Base-by-base conservation (phyloP, 2,329 filamentous ascomycete genomes). In the Sphaceloma murrayae region DNA sequence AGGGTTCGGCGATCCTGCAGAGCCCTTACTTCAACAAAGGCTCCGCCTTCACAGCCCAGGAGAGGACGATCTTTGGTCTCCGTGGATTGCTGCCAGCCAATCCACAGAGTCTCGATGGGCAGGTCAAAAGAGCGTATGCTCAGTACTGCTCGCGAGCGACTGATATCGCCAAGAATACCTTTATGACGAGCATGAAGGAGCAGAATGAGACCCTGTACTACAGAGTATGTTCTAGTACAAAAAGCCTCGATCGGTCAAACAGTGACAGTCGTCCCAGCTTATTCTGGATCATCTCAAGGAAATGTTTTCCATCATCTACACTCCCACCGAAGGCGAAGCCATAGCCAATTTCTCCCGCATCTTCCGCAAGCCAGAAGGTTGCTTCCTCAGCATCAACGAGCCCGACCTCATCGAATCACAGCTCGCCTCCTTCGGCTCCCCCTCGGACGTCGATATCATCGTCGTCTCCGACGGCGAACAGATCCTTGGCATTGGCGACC, bases 281-380 rank as follows among this genome's bases (percentile, higher is more conserved):
- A 70, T 91, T 5, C 73, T 84, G 58, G 77, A 83, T 3, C 80
- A 94, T 54, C 64, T 94, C 14, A 79, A 83, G 51, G 85, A 94
- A 57, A 91, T 94, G 83, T 88, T 93, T 56, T 78, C 80, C 30
- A 68, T 94, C n/a, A 84, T 94, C 19, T 94, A 94, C 57, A 94
- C 87, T 0, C 87, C 87, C 0, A 94, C 87, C 0, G 86, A 94
- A 63, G 85, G 84, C 6, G 85, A 93, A 30, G 87, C 87, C 0
- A 94, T 94, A 40, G 77, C 85, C 52, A 83, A 88, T 51, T 94
- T 85, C 57, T 91, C 85, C 0, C 67, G 79, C 0, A 60, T 91
- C 0, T 94, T 94, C 56, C 68, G 87, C 8, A 70, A 75, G 13
- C 84, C 86, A 0, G 82, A 89, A 52, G 87, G 87, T 0, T 86